Base-by-base conservation (phyloP, 2,329 filamentous ascomycete genomes). In the Fusarium protoensiforme region DNA sequence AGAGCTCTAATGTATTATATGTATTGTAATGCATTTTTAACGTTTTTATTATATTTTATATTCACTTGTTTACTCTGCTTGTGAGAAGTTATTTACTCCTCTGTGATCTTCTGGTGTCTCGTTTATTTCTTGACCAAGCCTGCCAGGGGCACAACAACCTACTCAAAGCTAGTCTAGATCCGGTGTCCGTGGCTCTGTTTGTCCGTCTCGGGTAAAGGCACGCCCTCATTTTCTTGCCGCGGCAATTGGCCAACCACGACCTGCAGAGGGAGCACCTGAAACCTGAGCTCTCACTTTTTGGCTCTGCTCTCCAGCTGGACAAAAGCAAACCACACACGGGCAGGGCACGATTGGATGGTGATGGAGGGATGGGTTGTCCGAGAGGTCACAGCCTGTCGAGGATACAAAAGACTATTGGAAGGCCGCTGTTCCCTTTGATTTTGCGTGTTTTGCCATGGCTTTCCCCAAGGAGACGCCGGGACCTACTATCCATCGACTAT, bases 401-500 rank as follows among this genome's bases (percentile, higher is more conserved):
- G 9, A 54, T 36, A 20, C 20, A 31, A 20, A 7, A 27, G 43
- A 46, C 38, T 43, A 73, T 73, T 73, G 70, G 67, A 58, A 53
- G 59, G 48, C n/a, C 24, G 27, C 20, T 38, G 5, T 14, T 22
- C 27, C 58, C 31, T 29, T 39, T 36, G 53, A 58, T 59, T 46
- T 73, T 58, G 14, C 20, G 57, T 59, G 65, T 73, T 70, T 24
- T 67, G 61, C 31, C 58, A 36, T 69, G 69, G 22, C 51, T 61
- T 61, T 69, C 43, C 69, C 60, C 64, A 69, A 67, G 61, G 69
- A 58, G 46, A 54, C 53, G 35, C n/a, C 13, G 57, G 58, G 64
- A 46, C 59, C 36, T 58, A 62, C 54, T 61, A 73, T 73, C 61
- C 51, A 54, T 68, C 63, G 11, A 73, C 56, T 73, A 71, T 73